Evolutionary conservation across 441 rosid species (phyloP).

Genomic region (Eutrema salsugineum): DNA sequence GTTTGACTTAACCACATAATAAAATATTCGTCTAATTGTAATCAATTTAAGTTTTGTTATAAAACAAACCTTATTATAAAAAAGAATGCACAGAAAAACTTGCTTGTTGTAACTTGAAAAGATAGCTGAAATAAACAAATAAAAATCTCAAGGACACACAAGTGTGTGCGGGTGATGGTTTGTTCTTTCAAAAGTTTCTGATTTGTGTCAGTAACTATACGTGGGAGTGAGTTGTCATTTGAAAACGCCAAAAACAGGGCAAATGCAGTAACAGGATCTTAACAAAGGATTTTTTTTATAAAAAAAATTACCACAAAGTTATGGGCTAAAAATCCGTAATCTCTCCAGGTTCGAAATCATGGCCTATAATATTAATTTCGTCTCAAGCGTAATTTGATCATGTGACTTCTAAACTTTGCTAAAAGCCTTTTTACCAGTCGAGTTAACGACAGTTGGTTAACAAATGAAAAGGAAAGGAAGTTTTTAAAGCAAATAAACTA

Average conservation of each 20-base stretch:
- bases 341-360: too few relatives aligned
- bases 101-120: neutral
- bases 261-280: neutral
- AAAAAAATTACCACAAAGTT: too few relatives aligned
- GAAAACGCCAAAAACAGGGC: slow-evolving; percentile 15
- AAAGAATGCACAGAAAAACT: slow-evolving; percentile 2
- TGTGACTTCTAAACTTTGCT: too few relatives aligned
- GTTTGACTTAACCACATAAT: neutral
- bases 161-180: slow-evolving; percentile 18
- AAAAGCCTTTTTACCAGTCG: too few relatives aligned
- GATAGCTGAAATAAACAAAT: neutral
- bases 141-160: neutral
- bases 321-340: too few relatives aligned
- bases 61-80: neutral
- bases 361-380: too few relatives aligned
- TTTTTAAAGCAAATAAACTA: too few relatives aligned
- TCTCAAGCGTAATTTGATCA: too few relatives aligned
- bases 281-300: too few relatives aligned
- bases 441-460: too few relatives aligned
- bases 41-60: neutral
- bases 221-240: slow-evolving; percentile 30
- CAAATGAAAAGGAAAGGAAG: too few relatives aligned
- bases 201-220: slow-evolving; percentile 20
- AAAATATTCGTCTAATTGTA: neutral
- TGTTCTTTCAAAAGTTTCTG: slow-evolving; percentile 16